Conservation (phyloP, 495 filamentous ascomycete genomes). For the Hypoxylon fragiforme region DNA sequence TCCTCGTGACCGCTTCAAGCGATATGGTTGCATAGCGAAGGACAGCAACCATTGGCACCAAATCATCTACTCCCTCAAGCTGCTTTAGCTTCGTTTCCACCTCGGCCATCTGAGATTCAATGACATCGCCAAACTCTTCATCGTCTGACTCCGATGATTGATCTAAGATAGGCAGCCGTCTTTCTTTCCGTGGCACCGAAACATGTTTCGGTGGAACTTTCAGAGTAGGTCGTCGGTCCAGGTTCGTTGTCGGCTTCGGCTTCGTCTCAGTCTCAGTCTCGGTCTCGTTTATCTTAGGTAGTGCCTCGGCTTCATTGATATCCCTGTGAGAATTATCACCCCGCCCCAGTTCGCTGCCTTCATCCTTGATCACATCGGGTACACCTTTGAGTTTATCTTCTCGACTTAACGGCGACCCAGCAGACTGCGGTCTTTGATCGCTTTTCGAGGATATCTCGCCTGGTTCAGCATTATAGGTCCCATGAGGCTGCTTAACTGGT, state of each 20-base stretch:
- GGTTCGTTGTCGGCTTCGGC: too few species aligned
- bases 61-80: slow-evolving; percentile 36
- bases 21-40: slow-evolving; percentile 40
- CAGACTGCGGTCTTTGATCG: slow-evolving; percentile 46
- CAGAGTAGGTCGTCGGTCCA: slow-evolving; percentile 19
- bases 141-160: slow-evolving; percentile 54
- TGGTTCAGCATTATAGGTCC: slow-evolving; percentile 38
- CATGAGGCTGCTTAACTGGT: slow-evolving; percentile 39
- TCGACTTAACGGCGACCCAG: slow-evolving; percentile 42
- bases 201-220: slow-evolving; percentile 23
- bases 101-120: slow-evolving; percentile 50
- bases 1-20: slow-evolving; percentile 38
- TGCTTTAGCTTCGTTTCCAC: slow-evolving; percentile 46
- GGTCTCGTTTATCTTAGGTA: slow-evolving; percentile 1
- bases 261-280: too few species aligned
- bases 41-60: slow-evolving; percentile 31
- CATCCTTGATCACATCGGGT: slow-evolving; percentile 4
- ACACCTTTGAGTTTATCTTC: slow-evolving; percentile 34
- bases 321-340: slow-evolving; percentile 1
- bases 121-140: slow-evolving; percentile 56
- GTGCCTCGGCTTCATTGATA: background rate
- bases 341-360: slow-evolving; percentile 9
- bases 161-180: slow-evolving; percentile 31
- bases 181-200: slow-evolving; percentile 38
- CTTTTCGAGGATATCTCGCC: slow-evolving; percentile 39